A percentile compares a stretch with the other conserved stretches of the same genome.
Conservation (phyloP, 1,284 basidiomycete genomes). For the Meripilus lineatus region DNA sequence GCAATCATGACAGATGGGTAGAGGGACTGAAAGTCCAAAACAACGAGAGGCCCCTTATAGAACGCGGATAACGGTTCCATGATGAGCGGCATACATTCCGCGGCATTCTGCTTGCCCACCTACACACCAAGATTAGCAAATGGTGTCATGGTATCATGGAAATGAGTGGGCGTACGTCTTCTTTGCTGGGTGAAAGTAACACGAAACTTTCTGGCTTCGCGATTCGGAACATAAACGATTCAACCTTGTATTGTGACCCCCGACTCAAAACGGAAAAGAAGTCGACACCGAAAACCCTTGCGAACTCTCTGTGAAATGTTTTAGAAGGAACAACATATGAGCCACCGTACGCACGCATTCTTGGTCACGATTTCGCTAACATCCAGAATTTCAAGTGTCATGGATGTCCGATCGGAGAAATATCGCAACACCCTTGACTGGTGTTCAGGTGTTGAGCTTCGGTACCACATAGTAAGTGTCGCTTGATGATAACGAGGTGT, state of each 20-base stretch:
- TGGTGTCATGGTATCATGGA: conserved; percentile 1
- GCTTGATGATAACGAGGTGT: conserved; percentile 71
- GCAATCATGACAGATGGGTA: conserved; percentile 99
- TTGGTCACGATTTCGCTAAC: conserved; percentile 80
- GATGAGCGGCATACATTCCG: conserved; percentile 91
- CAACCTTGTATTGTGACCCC: conserved; percentile 97
- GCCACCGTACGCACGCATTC: conserved; percentile 62
- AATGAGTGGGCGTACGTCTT: conserved; percentile 52
- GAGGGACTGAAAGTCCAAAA: conserved; percentile 93
- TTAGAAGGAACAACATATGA: background rate
- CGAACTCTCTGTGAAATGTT: conserved; percentile 74
- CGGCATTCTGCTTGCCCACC: conserved; percentile 96
- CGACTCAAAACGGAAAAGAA: conserved; percentile 94
- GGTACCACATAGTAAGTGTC: conserved; percentile 74
- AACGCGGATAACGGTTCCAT: conserved; percentile 94
- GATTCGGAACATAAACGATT: conserved; percentile 96
- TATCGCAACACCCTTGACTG: conserved; percentile 56
- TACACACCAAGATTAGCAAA: conserved; percentile 25
- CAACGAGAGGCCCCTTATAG: conserved; percentile 88
- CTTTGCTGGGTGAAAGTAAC: conserved; percentile 80
- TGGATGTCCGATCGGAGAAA: conserved; percentile 55
- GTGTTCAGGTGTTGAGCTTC: conserved; percentile 53
- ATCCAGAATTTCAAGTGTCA: conserved; percentile 77
- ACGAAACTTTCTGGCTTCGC: conserved; percentile 96
- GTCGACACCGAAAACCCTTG: conserved; percentile 94